A percentile compares a stretch with the other conserved stretches of the same genome.
Conservation (phyloP, 2,329 filamentous ascomycete genomes). For the Septoria petroselini region DNA sequence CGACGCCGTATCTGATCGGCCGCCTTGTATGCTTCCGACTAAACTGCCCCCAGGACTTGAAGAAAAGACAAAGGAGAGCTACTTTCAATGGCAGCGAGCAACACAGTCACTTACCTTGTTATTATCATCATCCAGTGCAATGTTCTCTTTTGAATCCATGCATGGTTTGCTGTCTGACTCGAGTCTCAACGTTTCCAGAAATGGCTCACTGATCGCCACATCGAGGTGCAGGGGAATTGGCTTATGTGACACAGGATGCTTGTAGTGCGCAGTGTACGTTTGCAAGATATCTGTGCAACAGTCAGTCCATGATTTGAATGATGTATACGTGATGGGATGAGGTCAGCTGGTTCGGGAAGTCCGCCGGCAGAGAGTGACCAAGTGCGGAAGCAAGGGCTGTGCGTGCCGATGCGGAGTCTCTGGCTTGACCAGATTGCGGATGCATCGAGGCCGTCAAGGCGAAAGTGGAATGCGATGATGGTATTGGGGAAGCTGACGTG, state of each 20-base stretch:
- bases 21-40: too few relatives aligned
- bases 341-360: background rate
- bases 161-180: background rate
- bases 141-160: constrained; percentile 16
- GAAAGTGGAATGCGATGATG: background rate
- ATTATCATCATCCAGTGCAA: background rate
- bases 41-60: too few relatives aligned
- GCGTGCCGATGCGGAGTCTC: constrained; percentile 7
- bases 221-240: too few relatives aligned
- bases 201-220: too few relatives aligned
- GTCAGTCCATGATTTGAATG: background rate
- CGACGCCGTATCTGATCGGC: too few relatives aligned
- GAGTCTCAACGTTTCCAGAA: too few relatives aligned
- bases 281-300: constrained; percentile 1
- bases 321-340: background rate
- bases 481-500: constrained; percentile 5
- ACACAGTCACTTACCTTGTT: constrained; percentile 1
- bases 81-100: constrained; percentile 20
- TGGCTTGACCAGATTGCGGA: constrained; percentile 4
- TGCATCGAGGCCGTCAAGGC: constrained; percentile 1
- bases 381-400: background rate
- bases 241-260: background rate
- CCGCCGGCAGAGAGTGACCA: background rate
- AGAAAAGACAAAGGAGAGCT: constrained; percentile 3
- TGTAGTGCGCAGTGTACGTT: background rate